phyloP scores from a whole-genome alignment of 2,329 filamentous ascomycete species.

The Anthostomella pinea region DNA sequence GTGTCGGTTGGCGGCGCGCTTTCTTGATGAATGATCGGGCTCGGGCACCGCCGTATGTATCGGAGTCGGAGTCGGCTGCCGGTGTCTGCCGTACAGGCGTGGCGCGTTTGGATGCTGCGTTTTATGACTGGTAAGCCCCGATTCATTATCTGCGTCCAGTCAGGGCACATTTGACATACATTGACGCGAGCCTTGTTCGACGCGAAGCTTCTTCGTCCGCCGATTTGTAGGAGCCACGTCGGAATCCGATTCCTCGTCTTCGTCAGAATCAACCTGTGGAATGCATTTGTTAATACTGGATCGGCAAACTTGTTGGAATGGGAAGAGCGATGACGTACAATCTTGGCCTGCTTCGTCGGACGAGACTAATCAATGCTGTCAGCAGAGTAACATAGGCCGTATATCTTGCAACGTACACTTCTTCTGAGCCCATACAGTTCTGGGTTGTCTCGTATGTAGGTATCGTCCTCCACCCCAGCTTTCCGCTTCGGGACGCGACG shows the following conservation, averaged over 20 bases:
- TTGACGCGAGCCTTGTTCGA: slow-evolving; percentile 57
- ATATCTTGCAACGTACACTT: slow-evolving; percentile 63
- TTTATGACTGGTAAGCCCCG: slow-evolving; percentile 14
- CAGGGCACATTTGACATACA: slow-evolving; percentile 44
- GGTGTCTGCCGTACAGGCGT: slow-evolving; percentile 55
- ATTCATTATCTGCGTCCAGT: slow-evolving; percentile 4
- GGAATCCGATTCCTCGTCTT: slow-evolving; percentile 68
- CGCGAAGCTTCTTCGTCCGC: slow-evolving; percentile 68
- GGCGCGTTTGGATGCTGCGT: slow-evolving; percentile 57
- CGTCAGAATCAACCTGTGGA: slow-evolving; percentile 44
- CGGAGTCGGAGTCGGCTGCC: slow-evolving; percentile 64
- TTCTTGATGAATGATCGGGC: slow-evolving; percentile 70
- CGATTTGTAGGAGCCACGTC: slow-evolving; percentile 58
- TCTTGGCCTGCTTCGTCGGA: slow-evolving; percentile 54
- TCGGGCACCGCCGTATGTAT: slow-evolving; percentile 75
- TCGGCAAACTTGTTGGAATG: slow-evolving; percentile 5
- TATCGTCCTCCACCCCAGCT: slow-evolving; percentile 65
- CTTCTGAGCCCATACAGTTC: slow-evolving; percentile 91
- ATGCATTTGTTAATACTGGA: slow-evolving; percentile 8
- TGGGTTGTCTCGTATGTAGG: slow-evolving; percentile 86
- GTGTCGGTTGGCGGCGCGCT: slow-evolving; percentile 65
- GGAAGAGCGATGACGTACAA: slow-evolving; percentile 42
- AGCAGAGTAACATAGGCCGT: slow-evolving; percentile 24
- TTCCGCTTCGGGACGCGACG: slow-evolving; percentile 72
- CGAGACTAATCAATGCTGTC: slow-evolving; percentile 46